A percentile compares a stretch with the other conserved stretches of the same genome.
These are phyloP conservation scores for Umbelopsis ramanniana DNA, from an alignment of 192 early-diverging fungal genomes.

Conservation along the genomic window DNA sequence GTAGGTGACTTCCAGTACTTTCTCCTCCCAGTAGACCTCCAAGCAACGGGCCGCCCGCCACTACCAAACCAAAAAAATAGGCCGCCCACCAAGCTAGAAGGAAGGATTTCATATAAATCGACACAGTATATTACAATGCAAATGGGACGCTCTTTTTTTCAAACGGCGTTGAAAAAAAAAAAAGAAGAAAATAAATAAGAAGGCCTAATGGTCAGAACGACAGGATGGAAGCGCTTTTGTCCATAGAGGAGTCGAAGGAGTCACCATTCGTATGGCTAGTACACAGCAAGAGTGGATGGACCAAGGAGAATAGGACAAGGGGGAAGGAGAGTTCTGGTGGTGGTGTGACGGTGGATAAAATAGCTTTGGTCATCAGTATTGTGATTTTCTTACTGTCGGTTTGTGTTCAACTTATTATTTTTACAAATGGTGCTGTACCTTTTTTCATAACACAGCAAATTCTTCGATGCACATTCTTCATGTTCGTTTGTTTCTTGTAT, in stretches of 20 bases:
- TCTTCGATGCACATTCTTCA: neutral
- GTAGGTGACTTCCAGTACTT: neutral
- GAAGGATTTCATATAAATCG: neutral
- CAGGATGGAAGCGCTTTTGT: no score
- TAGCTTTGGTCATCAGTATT: neutral
- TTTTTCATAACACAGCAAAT: neutral
- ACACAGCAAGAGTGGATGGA: neutral
- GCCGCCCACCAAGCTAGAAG: neutral
- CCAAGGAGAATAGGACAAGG: neutral
- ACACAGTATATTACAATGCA: neutral
- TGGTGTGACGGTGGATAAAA: neutral
- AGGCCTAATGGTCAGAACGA: neutral
- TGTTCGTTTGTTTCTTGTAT: neutral
- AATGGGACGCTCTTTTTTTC: neutral
- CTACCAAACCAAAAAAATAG: neutral
- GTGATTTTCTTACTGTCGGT: neutral
- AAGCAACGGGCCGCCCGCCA: neutral
- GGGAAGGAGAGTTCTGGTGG: neutral
- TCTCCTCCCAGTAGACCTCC: neutral
- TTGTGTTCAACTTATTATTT: neutral
- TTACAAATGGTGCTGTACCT: neutral
- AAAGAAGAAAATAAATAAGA: neutral
- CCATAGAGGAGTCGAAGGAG: neutral
- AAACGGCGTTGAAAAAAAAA: conserved; percentile 3
- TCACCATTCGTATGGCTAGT: conserved; percentile 5